Evolutionary conservation across 2,329 filamentous ascomycete species (phyloP).

Genomic region (Talaromyces verruculosus): DNA sequence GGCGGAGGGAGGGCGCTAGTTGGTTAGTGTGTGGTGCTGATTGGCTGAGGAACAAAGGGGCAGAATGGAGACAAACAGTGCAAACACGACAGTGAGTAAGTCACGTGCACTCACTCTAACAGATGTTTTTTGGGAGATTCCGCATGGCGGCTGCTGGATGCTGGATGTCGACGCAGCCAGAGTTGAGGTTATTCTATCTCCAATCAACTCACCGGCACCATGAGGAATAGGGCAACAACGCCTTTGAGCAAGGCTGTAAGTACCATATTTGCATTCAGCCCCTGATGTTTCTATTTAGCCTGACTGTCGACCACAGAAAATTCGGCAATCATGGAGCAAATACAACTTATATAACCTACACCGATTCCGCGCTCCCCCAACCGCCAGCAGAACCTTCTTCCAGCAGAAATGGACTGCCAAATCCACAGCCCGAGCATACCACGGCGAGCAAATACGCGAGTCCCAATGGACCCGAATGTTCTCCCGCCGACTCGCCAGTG

Average conservation of each 20-base stretch:
- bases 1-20: background rate
- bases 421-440: conserved; percentile 77
- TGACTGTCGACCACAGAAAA: conserved; percentile 61
- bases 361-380: conserved; percentile 51
- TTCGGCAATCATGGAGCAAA: conserved; percentile 96
- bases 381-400: conserved; percentile 70
- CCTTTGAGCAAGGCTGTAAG: conserved; percentile 43
- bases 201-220: conserved; percentile 31
- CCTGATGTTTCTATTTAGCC: background rate
- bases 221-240: conserved; percentile 49
- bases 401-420: conserved; percentile 98
- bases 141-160: conserved; percentile 14
- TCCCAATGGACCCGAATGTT: conserved; percentile 95
- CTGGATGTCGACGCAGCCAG: background rate
- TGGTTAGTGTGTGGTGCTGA: conserved; percentile 32
- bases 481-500: conserved; percentile 72
- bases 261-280: conserved; percentile 7
- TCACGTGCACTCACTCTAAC: conserved; percentile 30
- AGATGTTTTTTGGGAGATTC: conserved; percentile 30
- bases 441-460: conserved; percentile 92
- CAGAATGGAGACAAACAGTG: conserved; percentile 8
- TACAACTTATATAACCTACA: conserved; percentile 91
- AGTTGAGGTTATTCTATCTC: background rate
- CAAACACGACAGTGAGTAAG: background rate
- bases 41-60: conserved; percentile 22